A percentile compares a stretch with the other conserved stretches of the same genome.
These are phyloP conservation scores for Syzygium syzygioides DNA, from an alignment of 441 rosid genomes.

Conservation along the genomic window DNA sequence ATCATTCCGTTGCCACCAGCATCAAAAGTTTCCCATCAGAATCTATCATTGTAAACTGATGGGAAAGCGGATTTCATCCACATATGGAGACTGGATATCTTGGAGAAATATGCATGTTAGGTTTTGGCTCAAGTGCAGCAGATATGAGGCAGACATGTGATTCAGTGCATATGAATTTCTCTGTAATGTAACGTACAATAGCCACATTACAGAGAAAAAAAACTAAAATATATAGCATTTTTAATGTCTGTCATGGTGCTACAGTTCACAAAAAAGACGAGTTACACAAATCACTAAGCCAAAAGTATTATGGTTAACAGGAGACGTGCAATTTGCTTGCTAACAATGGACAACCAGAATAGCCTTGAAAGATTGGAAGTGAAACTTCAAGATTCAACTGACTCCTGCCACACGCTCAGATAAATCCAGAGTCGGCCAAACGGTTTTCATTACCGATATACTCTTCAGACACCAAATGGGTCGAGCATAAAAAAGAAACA, in stretches of 20 bases:
- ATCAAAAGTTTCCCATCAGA: not conserved
- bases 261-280: not conserved
- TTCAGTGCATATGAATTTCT: not conserved
- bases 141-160: not conserved
- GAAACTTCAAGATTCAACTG: not conserved
- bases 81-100: not conserved
- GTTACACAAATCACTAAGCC: not conserved
- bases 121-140: not conserved
- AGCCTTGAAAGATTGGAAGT: not conserved
- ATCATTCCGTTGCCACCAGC: not conserved
- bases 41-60: not conserved
- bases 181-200: not conserved
- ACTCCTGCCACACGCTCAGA: not conserved
- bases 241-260: not conserved
- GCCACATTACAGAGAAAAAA: not conserved
- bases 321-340: not conserved
- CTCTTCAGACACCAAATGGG: not conserved
- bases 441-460: not conserved
- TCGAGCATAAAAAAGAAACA: not conserved
- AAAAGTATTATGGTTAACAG: not conserved
- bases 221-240: not conserved
- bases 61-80: not conserved
- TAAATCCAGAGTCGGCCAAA: not conserved
- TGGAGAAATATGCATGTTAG: not conserved
- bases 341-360: not conserved